These are phyloP conservation scores for Trapa bicornis DNA, from an alignment of 345 rosid genomes.

Conservation along the genomic window DNA sequence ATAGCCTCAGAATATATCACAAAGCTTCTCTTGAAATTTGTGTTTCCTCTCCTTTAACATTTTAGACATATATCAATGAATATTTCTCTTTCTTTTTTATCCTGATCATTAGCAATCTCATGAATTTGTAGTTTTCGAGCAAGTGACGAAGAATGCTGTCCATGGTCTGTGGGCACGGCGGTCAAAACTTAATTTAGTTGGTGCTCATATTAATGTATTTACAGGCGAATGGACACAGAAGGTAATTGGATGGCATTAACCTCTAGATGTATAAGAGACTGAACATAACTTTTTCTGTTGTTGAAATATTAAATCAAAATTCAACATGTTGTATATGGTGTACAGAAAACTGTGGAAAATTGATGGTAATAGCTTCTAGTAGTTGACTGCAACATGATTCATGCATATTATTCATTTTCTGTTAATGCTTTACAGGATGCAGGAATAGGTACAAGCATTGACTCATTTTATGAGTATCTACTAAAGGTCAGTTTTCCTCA, in stretches of 20 bases:
- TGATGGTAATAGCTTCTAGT: background rate
- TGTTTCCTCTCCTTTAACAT: background rate
- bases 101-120: background rate
- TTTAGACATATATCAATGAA: background rate
- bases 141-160: slow-evolving; percentile 91
- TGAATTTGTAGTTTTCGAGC: slow-evolving; percentile 63
- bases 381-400: background rate
- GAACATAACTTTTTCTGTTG: background rate
- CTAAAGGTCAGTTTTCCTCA: slow-evolving; percentile 51
- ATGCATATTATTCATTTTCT: background rate
- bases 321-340: background rate
- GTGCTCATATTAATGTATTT: slow-evolving; percentile 98
- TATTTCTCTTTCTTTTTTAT: background rate
- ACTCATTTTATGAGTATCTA: slow-evolving; percentile 95
- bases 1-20: background rate
- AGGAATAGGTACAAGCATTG: slow-evolving; percentile 98
- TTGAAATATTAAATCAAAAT: background rate
- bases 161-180: slow-evolving; percentile 93
- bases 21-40: background rate
- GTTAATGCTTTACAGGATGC: slow-evolving; percentile 71
- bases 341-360: background rate
- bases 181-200: slow-evolving; percentile 80
- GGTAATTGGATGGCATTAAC: slow-evolving; percentile 24
- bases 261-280: background rate
- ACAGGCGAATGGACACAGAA: slow-evolving; percentile 99